Evolutionary conservation across 352 stramenopile genomes (phyloP), one percentile per base, ranked within the genome.

Genomic region (Pythium rishiriense): DNA sequence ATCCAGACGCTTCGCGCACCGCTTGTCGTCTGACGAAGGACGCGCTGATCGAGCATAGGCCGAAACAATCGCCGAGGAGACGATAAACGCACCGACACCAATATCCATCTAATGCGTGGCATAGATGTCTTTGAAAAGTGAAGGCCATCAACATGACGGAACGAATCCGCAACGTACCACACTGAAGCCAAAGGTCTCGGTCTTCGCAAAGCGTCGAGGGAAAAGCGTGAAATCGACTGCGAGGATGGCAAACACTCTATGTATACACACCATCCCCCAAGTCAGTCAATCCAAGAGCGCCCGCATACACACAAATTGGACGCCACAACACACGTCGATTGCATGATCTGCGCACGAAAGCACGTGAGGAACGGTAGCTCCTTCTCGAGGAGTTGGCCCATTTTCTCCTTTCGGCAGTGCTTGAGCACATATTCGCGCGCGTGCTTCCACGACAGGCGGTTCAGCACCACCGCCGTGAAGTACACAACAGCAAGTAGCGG

Each of bases 221-320:
- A 99, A 99, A 8, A 98, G 59, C 10, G 81, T 86, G 75, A 99
- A 99, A 62, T 99, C 97, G 4, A 99, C 96, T 2, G 97, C 97
- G n/a, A 99, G 74, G 58, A 99, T 99, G 37, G 88, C 86, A 33
- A 95, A 90, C 33, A 82, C 91, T 8, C 85, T 95, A 29, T 12
- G 2, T 24, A 19, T n/a, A 19, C 2, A 11, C 17, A 64, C 15
- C 33, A 43, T 4, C 14, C 37, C 14, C 7, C 2, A 43, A 11
- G 9, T 39, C 33, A 39, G 37, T 43, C 37, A 43, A 12, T 15
- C 4, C n/a, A 10, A 24, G 24, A 15, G 12, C 26, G 47, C 37
- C 10, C 19, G 21, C 21, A 50, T 12, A 4, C 14, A 7, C 22
- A 62, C n/a, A 24, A 15, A 15, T 28, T 26, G 43, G 8, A 29